Base-by-base conservation (phyloP, 768 basidiomycete species). In the Termitomyces sp. region DNA sequence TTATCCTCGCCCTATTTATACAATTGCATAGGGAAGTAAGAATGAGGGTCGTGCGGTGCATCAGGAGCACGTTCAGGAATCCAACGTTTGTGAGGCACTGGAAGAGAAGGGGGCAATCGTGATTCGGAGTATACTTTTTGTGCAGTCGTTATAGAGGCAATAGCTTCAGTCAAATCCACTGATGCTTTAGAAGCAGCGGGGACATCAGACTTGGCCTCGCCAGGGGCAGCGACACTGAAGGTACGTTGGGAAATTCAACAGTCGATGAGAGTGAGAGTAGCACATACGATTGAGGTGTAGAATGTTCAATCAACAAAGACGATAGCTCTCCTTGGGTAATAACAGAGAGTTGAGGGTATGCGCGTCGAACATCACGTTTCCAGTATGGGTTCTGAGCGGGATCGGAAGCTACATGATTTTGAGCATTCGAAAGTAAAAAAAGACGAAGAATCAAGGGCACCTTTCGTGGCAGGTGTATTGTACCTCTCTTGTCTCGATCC, bases 311-410 rank as follows among this genome's bases (percentile, higher is more conserved):
- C 46, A 98, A 80, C 60, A 98, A 73, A 26, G 82, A 75, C 0
- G 94, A 87, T 26, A 97, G 76, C 65, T 94, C 87, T 6, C 82
- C 68, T 74, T 98, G 94, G 5, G 92, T 91, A 58, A 98, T 79
- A 20, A 92, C 85, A 3, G 93, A 94, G 30, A 94, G 85, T 64
- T 88, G 91, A n/a, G 94, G 93, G 72, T 94, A 97, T 36, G 85
- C 85, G 53, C 94, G 86, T 57, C 94, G 86, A 65, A 95, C 90
- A 74, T 97, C 94, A 60, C 94, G 90, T 73, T 96, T 96, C 87
- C 89, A 95, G 80, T 98, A 98, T 56, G 90, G 90, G 71, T 92
- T 93, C 76, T 92, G 81, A 33, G 92, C 92, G 40, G 83, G 83
- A 73, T 94, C 92, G 44, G 91, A 93, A 24, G 90, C 91, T 54